Base-by-base conservation (phyloP, 73 alveolate genomes). In the Stentor roeselii region DNA sequence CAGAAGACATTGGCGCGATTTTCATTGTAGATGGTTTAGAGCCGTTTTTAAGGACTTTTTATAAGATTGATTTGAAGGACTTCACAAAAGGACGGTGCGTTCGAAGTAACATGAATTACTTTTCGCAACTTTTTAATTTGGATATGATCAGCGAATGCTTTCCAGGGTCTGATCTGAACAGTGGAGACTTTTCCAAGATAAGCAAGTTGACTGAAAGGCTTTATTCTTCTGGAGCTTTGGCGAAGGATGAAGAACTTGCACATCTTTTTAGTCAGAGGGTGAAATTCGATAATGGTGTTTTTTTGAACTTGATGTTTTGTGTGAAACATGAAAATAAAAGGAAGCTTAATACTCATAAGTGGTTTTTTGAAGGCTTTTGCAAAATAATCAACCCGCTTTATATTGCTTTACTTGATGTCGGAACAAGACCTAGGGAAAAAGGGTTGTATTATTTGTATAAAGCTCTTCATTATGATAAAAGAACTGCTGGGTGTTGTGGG, bases 251-350 rank as follows among this genome's bases (percentile, higher is more conserved):
- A 1, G 80, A 67, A 21, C 1, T 67, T n/a, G 27, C 21, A 15
- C 80, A 67, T 67, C 37, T 21, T 2, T 67, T 67, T 2, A 30
- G n/a, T 21, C n/a, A 67, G 34, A 67, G 34, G 11, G 41, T 32
- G 11, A 67, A 21, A 21, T 67, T 30, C 37, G 41, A 67, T 30
- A 34, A 89, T 42, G 75, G 21, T 11, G 67, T 6, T 50, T 21
- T 21, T 11, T 60, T 88, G 60, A 15, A 88, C 36, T 86, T 76
- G 39, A 59, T 86, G 15, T 89, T 89, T 82, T 90, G 85, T 39
- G 39, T 89, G 41, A 89, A 89, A 67, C 88, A 89, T n/a, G 59
- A 84, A 34, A 89, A 89, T 40, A 83, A 61, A 21, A 87, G 95
- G 3, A 89, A 89, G 60, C 83, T 89, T 39, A 88, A 89, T 59